phyloP scores from a whole-genome alignment of 768 basidiomycete species.

The Leccinum ochraceum region DNA sequence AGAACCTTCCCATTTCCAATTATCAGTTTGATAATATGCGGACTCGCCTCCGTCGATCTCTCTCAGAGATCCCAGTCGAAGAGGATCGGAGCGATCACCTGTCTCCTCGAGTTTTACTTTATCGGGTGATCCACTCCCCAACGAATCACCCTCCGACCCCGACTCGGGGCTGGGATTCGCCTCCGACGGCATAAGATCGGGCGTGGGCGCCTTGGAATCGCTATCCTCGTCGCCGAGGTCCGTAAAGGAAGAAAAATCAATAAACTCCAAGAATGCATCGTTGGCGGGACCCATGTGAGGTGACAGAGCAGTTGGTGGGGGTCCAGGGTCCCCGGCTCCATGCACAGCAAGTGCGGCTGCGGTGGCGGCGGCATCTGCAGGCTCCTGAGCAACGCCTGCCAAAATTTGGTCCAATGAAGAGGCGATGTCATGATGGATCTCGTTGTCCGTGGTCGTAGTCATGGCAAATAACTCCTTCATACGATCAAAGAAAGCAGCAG shows the following conservation, averaged over 20 bases:
- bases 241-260: constrained; percentile 68
- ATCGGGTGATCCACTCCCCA: constrained; percentile 46
- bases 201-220: constrained; percentile 68
- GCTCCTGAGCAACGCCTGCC: constrained; percentile 53
- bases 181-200: constrained; percentile 72
- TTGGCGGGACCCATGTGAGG: constrained; percentile 39
- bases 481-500: constrained; percentile 58
- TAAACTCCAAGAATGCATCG: constrained; percentile 48
- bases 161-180: constrained; percentile 80
- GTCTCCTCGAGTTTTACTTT: constrained; percentile 56
- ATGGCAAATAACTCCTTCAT: constrained; percentile 65
- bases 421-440: constrained; percentile 48
- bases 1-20: constrained; percentile 74
- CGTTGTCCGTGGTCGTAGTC: constrained; percentile 41
- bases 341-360: constrained; percentile 29
- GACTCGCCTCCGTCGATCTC: constrained; percentile 79
- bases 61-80: constrained; percentile 61
- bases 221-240: constrained; percentile 58
- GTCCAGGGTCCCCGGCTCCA: constrained; percentile 30
- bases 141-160: constrained; percentile 58
- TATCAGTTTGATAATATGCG: constrained; percentile 54
- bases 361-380: constrained; percentile 34
- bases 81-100: constrained; percentile 44
- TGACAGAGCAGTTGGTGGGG: constrained; percentile 35
- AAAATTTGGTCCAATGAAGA: constrained; percentile 64